A percentile compares a stretch with the other conserved stretches of the same genome.
These are phyloP conservation scores for Penicillium desertorum DNA, from an alignment of 495 filamentous ascomycete genomes.

Conservation along the genomic window DNA sequence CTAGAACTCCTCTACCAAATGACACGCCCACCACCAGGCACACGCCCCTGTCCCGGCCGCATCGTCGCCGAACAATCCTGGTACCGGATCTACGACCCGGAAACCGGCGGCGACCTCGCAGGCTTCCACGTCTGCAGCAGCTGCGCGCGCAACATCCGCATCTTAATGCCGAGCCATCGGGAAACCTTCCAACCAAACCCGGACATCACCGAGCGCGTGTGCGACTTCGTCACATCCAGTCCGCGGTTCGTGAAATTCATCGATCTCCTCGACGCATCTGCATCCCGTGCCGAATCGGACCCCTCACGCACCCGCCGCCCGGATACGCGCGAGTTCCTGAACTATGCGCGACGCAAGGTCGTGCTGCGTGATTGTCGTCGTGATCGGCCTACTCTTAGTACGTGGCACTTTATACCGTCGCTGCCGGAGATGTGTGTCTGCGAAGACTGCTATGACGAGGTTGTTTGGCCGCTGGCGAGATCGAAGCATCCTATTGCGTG, in stretches of 20 bases:
- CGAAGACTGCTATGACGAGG: constrained; percentile 68
- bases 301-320: constrained; percentile 35
- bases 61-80: constrained; percentile 49
- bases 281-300: constrained; percentile 44
- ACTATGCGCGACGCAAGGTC: constrained; percentile 51
- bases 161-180: constrained; percentile 50
- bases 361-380: constrained; percentile 54
- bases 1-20: constrained; percentile 55
- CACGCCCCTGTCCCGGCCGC: constrained; percentile 53
- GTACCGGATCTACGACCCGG: constrained; percentile 59
- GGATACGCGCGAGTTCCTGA: constrained; percentile 50
- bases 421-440: constrained; percentile 67
- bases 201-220: constrained; percentile 38
- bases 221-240: constrained; percentile 51
- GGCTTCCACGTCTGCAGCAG: constrained; percentile 58
- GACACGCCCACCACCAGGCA: constrained; percentile 46
- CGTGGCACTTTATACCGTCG: constrained; percentile 63
- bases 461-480: constrained; percentile 63
- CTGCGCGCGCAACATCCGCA: constrained; percentile 53
- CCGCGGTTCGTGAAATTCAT: constrained; percentile 61
- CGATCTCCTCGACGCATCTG: constrained; percentile 57
- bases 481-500: constrained; percentile 53
- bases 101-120: constrained; percentile 47
- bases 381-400: constrained; percentile 47
- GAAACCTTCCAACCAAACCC: constrained; percentile 47